Percentiles rank a stretch among this genome's conserved stretches.
Evolutionary conservation across 2,329 filamentous ascomycete genomes (phyloP).

Genomic region (Aspergillus novoparasiticus): DNA sequence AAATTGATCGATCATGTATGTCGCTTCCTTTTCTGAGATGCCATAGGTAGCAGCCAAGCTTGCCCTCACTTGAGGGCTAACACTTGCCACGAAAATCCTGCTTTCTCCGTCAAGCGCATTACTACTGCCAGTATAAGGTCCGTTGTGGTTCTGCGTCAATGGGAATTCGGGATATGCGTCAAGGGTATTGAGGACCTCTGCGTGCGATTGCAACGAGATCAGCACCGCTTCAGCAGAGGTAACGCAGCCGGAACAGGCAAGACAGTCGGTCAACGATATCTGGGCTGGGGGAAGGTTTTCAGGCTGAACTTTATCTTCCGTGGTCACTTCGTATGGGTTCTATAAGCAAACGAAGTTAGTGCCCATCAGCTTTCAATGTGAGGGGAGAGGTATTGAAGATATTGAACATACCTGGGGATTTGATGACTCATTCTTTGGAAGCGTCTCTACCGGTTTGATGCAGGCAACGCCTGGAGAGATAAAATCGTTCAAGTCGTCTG

Average conservation of each 20-base stretch:
- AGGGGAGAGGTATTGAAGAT: conserved; percentile 3
- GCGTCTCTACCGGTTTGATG: conserved; percentile 94
- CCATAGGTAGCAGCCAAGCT: conserved; percentile 84
- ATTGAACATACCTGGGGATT: conserved; percentile 45
- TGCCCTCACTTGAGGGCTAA: conserved; percentile 88
- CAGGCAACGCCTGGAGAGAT: conserved; percentile 97
- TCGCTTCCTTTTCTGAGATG: conserved; percentile 72
- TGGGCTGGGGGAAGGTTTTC: conserved; percentile 71
- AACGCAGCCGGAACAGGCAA: conserved; percentile 96
- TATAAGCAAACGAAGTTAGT: conserved; percentile 34
- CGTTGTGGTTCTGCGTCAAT: conserved; percentile 23
- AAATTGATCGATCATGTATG: conserved; percentile 79
- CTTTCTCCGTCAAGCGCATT: conserved; percentile 46
- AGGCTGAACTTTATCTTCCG: conserved; percentile 73
- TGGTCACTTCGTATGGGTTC: conserved; percentile 81
- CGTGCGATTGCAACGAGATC: conserved; percentile 89
- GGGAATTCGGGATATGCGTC: conserved; percentile 60
- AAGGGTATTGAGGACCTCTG: conserved; percentile 81
- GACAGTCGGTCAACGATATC: conserved; percentile 94
- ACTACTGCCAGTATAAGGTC: conserved; percentile 49
- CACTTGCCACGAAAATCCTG: conserved; percentile 85
- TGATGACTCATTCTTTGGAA: conserved; percentile 65
- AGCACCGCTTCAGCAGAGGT: conserved; percentile 97
- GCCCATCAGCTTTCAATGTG: conserved; percentile 9
- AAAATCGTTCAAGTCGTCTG: conserved; percentile 98